Conservation (phyloP, 495 filamentous ascomycete species). For the Podospora comata region DNA sequence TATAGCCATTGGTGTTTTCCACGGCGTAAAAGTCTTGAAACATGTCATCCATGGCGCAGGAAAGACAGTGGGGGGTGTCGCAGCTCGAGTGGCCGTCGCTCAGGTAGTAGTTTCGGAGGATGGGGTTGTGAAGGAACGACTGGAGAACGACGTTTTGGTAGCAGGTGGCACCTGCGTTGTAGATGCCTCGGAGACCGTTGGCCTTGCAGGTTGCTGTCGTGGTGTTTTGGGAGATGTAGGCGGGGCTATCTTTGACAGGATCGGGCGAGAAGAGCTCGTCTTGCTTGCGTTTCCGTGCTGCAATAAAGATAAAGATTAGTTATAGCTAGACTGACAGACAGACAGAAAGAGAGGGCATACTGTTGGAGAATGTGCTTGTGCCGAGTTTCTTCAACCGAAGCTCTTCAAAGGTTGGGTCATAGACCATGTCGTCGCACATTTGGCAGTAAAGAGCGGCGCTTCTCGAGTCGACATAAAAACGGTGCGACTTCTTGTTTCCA, state of each 20-base stretch:
- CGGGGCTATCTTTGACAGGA: conserved; percentile 54
- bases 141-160: conserved; percentile 92
- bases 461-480: conserved; percentile 77
- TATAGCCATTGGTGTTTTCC: conserved; percentile 79
- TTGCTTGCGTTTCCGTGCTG: conserved; percentile 56
- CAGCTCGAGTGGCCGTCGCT: conserved; percentile 76
- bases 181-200: conserved; percentile 77
- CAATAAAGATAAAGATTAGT: neutral
- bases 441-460: conserved; percentile 77
- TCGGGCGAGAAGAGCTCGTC: conserved; percentile 55
- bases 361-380: conserved; percentile 48
- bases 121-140: conserved; percentile 80
- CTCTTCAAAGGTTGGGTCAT: conserved; percentile 78
- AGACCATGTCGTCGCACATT: conserved; percentile 79
- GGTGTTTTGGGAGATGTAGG: conserved; percentile 59
- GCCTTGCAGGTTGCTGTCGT: conserved; percentile 63
- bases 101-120: conserved; percentile 81
- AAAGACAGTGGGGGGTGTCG: conserved; percentile 64
- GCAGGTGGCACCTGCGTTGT: conserved; percentile 91
- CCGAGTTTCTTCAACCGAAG: conserved; percentile 58
- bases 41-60: conserved; percentile 85
- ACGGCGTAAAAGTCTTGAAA: conserved; percentile 83
- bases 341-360: conserved; percentile 14
- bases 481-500: conserved; percentile 55
- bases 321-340: neutral